Conservation (phyloP, 78 protist species). For the Dictyostelium purpureum region DNA sequence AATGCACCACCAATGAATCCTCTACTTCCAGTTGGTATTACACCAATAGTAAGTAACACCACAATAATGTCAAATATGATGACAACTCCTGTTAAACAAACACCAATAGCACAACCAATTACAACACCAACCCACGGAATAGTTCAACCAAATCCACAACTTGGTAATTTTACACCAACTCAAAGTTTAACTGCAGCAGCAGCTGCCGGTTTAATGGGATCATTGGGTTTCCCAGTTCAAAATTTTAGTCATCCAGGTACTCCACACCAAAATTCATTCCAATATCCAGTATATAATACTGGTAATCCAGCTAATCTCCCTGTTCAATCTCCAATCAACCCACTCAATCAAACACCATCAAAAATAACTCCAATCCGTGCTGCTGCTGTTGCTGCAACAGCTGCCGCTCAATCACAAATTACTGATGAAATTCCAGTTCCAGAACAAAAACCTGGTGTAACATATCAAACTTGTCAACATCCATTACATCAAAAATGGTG, state of each 20-base stretch:
- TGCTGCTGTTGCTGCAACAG: neutral
- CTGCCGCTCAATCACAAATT: neutral
- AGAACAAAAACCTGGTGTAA: slow-evolving; percentile 8
- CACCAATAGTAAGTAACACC: neutral
- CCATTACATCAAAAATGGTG: slow-evolving; percentile 56
- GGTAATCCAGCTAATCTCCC: neutral
- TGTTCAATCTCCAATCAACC: neutral
- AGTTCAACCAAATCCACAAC: neutral
- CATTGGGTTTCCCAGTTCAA: too few species aligned
- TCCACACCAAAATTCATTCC: neutral
- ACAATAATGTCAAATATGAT: neutral
- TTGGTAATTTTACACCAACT: neutral
- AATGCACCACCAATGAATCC: slow-evolving; percentile 19
- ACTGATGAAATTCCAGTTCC: neutral
- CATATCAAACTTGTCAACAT: slow-evolving; percentile 33
- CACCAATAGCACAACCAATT: neutral
- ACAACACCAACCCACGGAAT: neutral
- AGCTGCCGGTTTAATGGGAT: too few species aligned
- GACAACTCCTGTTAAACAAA: neutral
- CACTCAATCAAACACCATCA: neutral
- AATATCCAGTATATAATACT: neutral
- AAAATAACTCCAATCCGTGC: slow-evolving; percentile 6
- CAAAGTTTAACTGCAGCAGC: neutral
- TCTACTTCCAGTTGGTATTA: neutral
- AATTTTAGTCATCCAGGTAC: too few species aligned